Evolutionary conservation across 2,329 filamentous ascomycete species (phyloP).

Genomic region (Claviceps maximensis): DNA sequence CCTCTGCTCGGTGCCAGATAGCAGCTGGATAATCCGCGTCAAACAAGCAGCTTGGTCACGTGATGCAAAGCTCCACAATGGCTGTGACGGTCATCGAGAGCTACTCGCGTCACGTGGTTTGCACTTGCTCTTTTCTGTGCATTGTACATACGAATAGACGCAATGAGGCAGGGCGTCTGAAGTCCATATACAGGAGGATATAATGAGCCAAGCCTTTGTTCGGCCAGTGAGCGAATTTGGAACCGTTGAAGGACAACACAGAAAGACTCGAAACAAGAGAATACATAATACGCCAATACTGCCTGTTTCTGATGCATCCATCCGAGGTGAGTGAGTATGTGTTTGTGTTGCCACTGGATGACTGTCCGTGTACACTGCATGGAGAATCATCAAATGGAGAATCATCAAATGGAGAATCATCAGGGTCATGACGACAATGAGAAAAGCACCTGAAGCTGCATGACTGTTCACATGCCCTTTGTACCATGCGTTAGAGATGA

Average conservation of each 20-base stretch:
- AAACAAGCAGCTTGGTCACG: conserved; percentile 2
- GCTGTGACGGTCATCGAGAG: background rate
- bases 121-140: background rate
- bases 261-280: too few species aligned
- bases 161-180: too few species aligned
- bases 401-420: too few species aligned
- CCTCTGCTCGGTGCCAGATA: background rate
- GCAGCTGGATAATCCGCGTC: conserved; percentile 1
- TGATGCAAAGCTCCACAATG: background rate
- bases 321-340: too few species aligned
- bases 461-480: background rate
- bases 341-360: background rate
- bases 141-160: too few species aligned
- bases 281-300: too few species aligned
- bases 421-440: background rate
- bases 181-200: background rate
- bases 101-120: background rate
- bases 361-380: background rate
- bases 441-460: background rate
- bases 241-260: too few species aligned
- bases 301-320: too few species aligned
- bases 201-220: background rate
- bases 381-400: too few species aligned
- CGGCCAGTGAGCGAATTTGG: too few species aligned
- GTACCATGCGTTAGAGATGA: too few species aligned